Evolutionary conservation across 1,284 basidiomycete species (phyloP).

Genomic region (Ustilago bromivora): DNA sequence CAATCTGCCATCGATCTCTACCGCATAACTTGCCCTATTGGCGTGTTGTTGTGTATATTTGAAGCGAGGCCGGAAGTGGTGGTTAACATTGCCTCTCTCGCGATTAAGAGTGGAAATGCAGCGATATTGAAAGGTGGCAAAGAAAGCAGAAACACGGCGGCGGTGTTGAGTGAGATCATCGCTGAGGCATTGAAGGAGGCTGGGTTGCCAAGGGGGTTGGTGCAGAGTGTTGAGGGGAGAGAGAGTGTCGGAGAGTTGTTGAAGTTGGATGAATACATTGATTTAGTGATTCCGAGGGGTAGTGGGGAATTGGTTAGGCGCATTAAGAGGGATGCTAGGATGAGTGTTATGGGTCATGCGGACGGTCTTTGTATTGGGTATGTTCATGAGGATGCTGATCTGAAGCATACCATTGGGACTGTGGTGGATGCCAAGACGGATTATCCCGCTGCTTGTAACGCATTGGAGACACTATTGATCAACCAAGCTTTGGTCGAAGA

Average conservation of each 20-base stretch:
- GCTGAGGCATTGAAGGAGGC: slow-evolving; percentile 77
- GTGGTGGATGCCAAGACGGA: slow-evolving; percentile 93
- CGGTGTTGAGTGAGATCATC: slow-evolving; percentile 74
- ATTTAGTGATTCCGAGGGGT: slow-evolving; percentile 95
- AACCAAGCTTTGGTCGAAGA: slow-evolving; percentile 74
- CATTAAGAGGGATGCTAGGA: slow-evolving; percentile 90
- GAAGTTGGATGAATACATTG: slow-evolving; percentile 88
- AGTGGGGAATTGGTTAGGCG: slow-evolving; percentile 88
- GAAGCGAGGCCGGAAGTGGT: slow-evolving; percentile 98
- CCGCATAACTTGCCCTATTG: slow-evolving; percentile 94
- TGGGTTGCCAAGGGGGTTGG: slow-evolving; percentile 80
- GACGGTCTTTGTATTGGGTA: slow-evolving; percentile 93
- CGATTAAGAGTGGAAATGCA: slow-evolving; percentile 89
- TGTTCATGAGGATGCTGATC: slow-evolving; percentile 84
- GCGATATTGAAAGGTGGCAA: slow-evolving; percentile 68
- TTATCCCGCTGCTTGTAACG: slow-evolving; percentile 96
- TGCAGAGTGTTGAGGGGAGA: slow-evolving; percentile 93
- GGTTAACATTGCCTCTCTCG: slow-evolving; percentile 94
- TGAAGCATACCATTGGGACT: slow-evolving; percentile 82
- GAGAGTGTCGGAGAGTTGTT: slow-evolving; percentile 89
- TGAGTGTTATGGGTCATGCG: slow-evolving; percentile 99
- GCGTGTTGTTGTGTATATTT: slow-evolving; percentile 95
- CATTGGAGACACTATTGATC: slow-evolving; percentile 88
- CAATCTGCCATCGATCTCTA: slow-evolving; percentile 84
- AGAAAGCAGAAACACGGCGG: slow-evolving; percentile 55